Percentiles rank a stretch among this genome's conserved stretches.
These are phyloP conservation scores for Clitoria ternatea DNA, from an alignment of 306 rosid genomes.

Conservation along the genomic window DNA sequence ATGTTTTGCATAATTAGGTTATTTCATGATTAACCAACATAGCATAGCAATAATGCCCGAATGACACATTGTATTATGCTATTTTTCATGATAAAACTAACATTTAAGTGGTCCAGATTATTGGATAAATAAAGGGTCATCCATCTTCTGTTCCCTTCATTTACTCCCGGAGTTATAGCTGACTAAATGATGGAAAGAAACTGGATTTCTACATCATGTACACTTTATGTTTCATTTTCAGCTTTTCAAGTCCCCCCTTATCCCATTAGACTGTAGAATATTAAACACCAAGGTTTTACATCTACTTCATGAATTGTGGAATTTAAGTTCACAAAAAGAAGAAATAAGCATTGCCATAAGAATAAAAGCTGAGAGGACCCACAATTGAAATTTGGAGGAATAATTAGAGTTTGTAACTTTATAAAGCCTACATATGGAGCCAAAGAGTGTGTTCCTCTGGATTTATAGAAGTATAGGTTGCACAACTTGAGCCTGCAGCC, in stretches of 20 bases:
- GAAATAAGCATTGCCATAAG: background rate
- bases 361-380: background rate
- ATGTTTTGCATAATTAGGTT: background rate
- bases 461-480: background rate
- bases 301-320: background rate
- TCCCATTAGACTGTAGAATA: background rate
- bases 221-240: background rate
- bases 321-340: background rate
- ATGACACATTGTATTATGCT: background rate
- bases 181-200: conserved; percentile 23
- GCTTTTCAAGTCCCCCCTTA: background rate
- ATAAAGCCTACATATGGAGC: background rate
- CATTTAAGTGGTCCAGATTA: background rate
- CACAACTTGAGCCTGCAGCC: background rate
- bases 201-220: background rate
- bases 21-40: conserved; percentile 1
- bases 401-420: background rate
- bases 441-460: background rate
- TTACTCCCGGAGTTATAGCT: conserved; percentile 6
- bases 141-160: background rate
- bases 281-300: background rate
- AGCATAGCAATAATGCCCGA: background rate
- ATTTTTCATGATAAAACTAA: conserved; percentile 2
- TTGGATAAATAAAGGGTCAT: background rate
- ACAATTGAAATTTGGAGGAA: background rate